These are phyloP conservation scores for Herpotrichia juniperi DNA, from an alignment of 2,329 filamentous ascomycete species.

Conservation along the genomic window DNA sequence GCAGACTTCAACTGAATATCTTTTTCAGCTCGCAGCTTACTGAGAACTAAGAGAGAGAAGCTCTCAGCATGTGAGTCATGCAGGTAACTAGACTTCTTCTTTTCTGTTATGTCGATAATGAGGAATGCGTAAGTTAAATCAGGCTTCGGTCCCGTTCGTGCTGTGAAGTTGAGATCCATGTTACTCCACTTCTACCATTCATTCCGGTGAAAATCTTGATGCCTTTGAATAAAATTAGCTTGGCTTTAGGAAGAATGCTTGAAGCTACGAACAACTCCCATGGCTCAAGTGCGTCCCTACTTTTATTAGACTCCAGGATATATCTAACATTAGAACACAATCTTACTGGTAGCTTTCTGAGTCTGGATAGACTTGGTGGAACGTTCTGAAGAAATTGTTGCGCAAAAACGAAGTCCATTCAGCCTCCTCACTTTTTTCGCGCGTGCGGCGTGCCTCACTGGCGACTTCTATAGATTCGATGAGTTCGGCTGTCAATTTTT, in stretches of 20 bases:
- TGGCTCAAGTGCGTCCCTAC: background rate
- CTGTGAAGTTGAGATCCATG: background rate
- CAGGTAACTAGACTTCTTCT: background rate
- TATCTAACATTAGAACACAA: background rate
- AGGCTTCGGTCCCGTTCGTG: slow-evolving; percentile 13
- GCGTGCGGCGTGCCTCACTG: background rate
- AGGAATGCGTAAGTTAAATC: slow-evolving; percentile 20
- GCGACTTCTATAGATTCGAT: background rate
- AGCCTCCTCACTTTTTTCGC: background rate
- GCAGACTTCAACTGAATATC: slow-evolving; percentile 5
- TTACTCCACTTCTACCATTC: background rate
- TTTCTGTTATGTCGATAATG: slow-evolving; percentile 7
- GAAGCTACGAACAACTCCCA: slow-evolving; percentile 5
- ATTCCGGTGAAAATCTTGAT: slow-evolving; percentile 7
- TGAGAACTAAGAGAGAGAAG: slow-evolving; percentile 13
- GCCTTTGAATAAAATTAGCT: background rate
- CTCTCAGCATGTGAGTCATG: slow-evolving; percentile 6
- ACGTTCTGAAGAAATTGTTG: slow-evolving; percentile 9
- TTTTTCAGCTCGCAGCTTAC: slow-evolving; percentile 5
- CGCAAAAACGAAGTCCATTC: slow-evolving; percentile 5
- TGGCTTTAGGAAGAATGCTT: background rate
- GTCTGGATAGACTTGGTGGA: background rate
- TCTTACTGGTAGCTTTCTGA: background rate
- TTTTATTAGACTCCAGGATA: slow-evolving; percentile 1
- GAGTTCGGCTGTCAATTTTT: background rate